Evolutionary conservation across 306 rosid species (phyloP), one percentile per base, ranked within the genome.

Genomic region (Betula pendula): DNA sequence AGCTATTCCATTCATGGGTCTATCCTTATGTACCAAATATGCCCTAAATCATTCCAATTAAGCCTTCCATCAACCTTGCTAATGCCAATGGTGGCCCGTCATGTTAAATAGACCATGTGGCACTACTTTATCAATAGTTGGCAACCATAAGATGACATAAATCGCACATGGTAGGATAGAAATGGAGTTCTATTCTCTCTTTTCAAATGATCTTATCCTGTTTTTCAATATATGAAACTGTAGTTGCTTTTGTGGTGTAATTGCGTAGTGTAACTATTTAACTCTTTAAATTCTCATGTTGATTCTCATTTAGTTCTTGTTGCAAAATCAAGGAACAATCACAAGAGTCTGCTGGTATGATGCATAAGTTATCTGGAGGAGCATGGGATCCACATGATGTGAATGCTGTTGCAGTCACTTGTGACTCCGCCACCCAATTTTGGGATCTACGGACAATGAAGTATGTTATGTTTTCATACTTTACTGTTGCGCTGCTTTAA

Each of bases 341-440:
- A 0, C 88, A 90, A 83, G 94, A 90, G 81, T 92, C 99, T 19
- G 93, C 91, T 68, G 97, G 97, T 59, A 81, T 89, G 84, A 77
- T 91, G 84, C 98, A 88, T 86, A 84, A 86, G 82, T 82, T 93
- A 71, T 88, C 95, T 82, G 98, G 96, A 85, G 97, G 98, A 51
- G 93, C 97, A 75, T 95, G 98, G 97, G 97, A 95, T 88, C 98
- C 98, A 4, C 98, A 95, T 84, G 96, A 95, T 77, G 79, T 82
- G 79, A 92, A 91, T 89, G 93, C 93, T 80, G 85, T 95, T 79
- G 95, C 93, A 25, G 90, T 89, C 62, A 92, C 89, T 76, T 87
- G 84, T 84, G 98, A 92, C 87, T 95, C 98, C 31, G 85, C 91
- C 31, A 73, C 92, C 85, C 97, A 92, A 63, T 82, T 92, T 81